phyloP scores from a whole-genome alignment of 2,329 filamentous ascomycete genomes.

The Mollisiaceae sp. region DNA sequence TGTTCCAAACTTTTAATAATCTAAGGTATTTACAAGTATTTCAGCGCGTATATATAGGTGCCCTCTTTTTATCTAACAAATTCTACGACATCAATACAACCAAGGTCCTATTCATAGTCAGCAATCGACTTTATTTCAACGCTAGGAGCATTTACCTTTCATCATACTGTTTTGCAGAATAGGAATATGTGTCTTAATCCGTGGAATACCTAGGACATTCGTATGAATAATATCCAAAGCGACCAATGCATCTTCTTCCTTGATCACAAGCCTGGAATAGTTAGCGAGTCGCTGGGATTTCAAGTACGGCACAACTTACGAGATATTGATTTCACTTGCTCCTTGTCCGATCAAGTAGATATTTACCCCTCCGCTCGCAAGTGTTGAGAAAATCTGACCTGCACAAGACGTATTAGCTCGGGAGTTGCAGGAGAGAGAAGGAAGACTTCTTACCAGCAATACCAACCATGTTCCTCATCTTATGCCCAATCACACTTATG shows the following conservation, averaged over 20 bases:
- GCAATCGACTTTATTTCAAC: too few relatives aligned
- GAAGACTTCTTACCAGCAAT: conserved; percentile 23
- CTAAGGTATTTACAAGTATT: background rate
- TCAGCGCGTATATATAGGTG: background rate
- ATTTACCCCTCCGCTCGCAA: conserved; percentile 57
- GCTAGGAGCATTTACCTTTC: conserved; percentile 22
- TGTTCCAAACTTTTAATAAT: too few relatives aligned
- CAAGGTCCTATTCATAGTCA: background rate
- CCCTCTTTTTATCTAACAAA: background rate
- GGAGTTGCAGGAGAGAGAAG: too few relatives aligned
- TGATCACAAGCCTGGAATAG: background rate
- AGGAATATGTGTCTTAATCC: background rate
- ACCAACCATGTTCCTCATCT: conserved; percentile 55
- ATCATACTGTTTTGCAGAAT: conserved; percentile 24
- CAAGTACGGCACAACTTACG: conserved; percentile 17
- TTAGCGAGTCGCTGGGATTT: conserved; percentile 2
- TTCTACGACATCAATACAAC: background rate
- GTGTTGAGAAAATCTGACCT: conserved; percentile 55
- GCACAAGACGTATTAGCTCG: conserved; percentile 43
- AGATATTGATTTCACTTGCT: conserved; percentile 36
- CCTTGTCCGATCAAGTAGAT: conserved; percentile 61
- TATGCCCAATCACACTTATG: conserved; percentile 56
- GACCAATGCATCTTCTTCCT: background rate
- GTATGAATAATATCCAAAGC: conserved; percentile 31
- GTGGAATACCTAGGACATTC: conserved; percentile 25